Base-by-base conservation (phyloP, 2,329 filamentous ascomycete species). In the Trichophyton mentagrophytes region DNA sequence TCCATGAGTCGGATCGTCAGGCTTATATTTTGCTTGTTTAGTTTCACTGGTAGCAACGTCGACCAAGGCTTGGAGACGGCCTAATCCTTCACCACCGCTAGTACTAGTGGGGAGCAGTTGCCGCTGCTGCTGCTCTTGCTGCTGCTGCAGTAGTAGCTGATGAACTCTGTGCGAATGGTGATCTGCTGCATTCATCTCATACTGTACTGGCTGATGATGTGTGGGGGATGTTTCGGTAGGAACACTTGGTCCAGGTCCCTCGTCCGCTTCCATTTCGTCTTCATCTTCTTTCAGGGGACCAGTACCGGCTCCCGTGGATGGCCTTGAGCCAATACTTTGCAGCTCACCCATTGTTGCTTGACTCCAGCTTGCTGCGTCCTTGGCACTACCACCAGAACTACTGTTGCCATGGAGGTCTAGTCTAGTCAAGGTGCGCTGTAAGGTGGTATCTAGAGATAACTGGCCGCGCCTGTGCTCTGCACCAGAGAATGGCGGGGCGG, bases 51-150 rank as follows among this genome's bases (percentile, higher is more conserved):
- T 79, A 38, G 77, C 77, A 59, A 78, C 77, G 25, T 77, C 77
- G 46, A 79, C 77, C 55, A 79, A 72, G 57, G 77, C 77, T 64
- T 79, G 77, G n/a, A 79, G 69, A 22, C 77, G 72, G 51, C 74
- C 76, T 74, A 79, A 76, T 27, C 74, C 75, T 42, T 68, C 67
- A 36, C 72, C 69, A 40, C 62, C 63, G 61, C 60, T 59, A 2
- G n/a, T 27, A 0, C 20, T 33, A 13, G 46, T 15, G 25, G 38
- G 42, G 20, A 68, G 63, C 55, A 70, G 71, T 30, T 70, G 64
- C 30, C 66, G 66, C 51, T 69, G 61, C 40, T 70, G 61, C 38
- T 17, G 51, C 9, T 56, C 51, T 30, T 30, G 27, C 27, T 30
- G 27, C 27, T 30, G 27, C 7, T 30, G 27, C 8, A 30, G 27